phyloP scores from a whole-genome alignment of 441 rosid genomes.

The Aquilaria agallochum region DNA sequence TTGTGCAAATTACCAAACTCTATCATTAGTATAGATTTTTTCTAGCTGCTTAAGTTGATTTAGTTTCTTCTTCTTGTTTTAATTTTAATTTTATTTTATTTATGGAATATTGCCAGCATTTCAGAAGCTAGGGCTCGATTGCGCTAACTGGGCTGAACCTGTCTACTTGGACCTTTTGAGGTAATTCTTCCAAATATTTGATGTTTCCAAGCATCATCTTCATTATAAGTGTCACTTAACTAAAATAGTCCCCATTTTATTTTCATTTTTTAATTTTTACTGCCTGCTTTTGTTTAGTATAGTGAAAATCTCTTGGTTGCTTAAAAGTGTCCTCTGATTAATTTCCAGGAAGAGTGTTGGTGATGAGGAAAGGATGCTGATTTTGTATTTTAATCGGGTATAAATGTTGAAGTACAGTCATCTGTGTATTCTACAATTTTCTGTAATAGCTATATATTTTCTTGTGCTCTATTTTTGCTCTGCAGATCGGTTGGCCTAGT shows the following conservation, averaged over 20 bases:
- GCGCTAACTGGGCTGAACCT: conserved; percentile 92
- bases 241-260: too few species aligned
- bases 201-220: too few species aligned
- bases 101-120: conserved; percentile 48
- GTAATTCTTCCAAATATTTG: conserved; percentile 19
- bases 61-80: conserved; percentile 5
- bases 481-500: conserved; percentile 97
- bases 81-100: conserved; percentile 5
- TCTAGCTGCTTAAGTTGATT: neutral
- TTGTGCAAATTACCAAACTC: conserved; percentile 4
- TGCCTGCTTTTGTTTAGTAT: neutral
- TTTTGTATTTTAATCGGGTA: conserved; percentile 70
- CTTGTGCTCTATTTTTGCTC: conserved; percentile 7
- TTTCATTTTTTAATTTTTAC: neutral
- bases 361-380: conserved; percentile 88
- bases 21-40: neutral
- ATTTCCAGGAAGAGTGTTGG: conserved; percentile 67
- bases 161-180: conserved; percentile 73
- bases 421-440: conserved; percentile 1
- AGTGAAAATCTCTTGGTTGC: conserved; percentile 3
- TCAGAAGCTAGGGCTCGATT: conserved; percentile 90
- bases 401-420: conserved; percentile 3
- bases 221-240: too few species aligned
- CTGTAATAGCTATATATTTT: conserved; percentile 13
- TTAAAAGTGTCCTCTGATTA: conserved; percentile 16